These are phyloP conservation scores for Thuja plicata DNA, from an alignment of 83 land plant genomes.

Conservation along the genomic window DNA sequence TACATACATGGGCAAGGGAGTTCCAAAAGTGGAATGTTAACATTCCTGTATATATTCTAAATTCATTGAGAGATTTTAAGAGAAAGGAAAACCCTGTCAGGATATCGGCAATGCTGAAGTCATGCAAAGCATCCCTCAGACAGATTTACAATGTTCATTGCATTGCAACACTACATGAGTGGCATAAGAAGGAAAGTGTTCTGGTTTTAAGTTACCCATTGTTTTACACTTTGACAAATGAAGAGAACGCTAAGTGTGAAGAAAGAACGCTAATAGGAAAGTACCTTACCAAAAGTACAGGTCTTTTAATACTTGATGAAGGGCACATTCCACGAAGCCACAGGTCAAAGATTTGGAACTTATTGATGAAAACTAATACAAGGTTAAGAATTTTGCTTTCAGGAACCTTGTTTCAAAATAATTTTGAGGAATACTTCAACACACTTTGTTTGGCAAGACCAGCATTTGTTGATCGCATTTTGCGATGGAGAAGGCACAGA, in stretches of 20 bases:
- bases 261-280: conserved; percentile 41
- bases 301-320: conserved; percentile 78
- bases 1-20: conserved; percentile 74
- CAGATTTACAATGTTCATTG: conserved; percentile 48
- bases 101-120: conserved; percentile 15
- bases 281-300: conserved; percentile 59
- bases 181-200: conserved; percentile 71
- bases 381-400: conserved; percentile 68
- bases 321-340: conserved; percentile 88
- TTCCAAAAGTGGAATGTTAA: conserved; percentile 78
- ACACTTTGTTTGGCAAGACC: conserved; percentile 61
- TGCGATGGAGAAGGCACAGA: conserved; percentile 16
- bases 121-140: conserved; percentile 21
- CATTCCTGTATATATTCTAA: conserved; percentile 48
- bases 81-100: not conserved
- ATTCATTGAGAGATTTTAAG: conserved; percentile 41
- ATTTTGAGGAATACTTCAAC: conserved; percentile 69
- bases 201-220: conserved; percentile 75
- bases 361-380: conserved; percentile 66
- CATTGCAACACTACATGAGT: conserved; percentile 54
- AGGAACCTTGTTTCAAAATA: conserved; percentile 80
- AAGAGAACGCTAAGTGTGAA: conserved; percentile 27
- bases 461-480: conserved; percentile 40
- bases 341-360: conserved; percentile 63
- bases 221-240: conserved; percentile 50